Evolutionary conservation across 768 basidiomycete species (phyloP), one percentile per base, ranked within the genome.

Genomic region (Leccinum variicolor): DNA sequence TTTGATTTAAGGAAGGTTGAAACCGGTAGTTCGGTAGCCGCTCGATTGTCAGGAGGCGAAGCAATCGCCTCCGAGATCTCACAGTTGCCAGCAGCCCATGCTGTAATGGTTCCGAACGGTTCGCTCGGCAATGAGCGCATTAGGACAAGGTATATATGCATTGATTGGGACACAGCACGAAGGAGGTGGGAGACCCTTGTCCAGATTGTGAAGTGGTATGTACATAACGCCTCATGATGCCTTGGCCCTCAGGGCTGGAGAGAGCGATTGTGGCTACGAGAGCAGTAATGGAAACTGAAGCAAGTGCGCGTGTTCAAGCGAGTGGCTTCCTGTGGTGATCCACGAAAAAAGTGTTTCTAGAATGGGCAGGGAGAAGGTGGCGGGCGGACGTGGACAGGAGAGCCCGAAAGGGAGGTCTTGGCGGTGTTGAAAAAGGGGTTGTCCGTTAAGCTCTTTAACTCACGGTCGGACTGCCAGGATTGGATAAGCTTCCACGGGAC

Each of bases 361-460:
- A 57, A 55, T 17, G 17, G 46, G 55, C 7, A 45, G 53, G 28
- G 34, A 29, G 50, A 19, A 36, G 34, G 45, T 39, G 59, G 26
- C 33, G 31, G 47, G 51, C 28, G 49, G 47, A 43, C 28, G 41
- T 43, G 50, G 60, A 66, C 60, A 65, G 55, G 59, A 56, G 60
- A 56, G 60, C 50, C 41, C 41, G 19, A 43, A 43, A 21, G n/a
- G 28, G 48, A 60, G 26, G 50, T 34, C 58, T 63, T 61, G 59
- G 60, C 63, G 59, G 68, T 68, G 60, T 60, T 63, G 62, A 62
- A 59, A 69, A 65, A 62, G 65, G 65, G 65, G 65, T 43, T 67
- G 68, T 60, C 72, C 73, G 74, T 75, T 76, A 77, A 69, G 69
- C 76, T 77, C 73, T 73, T 76, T 69, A 71, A 71, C 74, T 75